Percentiles rank a stretch among this genome's conserved stretches.
Evolutionary conservation across 1,139 yeast species (phyloP).

Genomic region (Magnusiomyces clavatus): DNA sequence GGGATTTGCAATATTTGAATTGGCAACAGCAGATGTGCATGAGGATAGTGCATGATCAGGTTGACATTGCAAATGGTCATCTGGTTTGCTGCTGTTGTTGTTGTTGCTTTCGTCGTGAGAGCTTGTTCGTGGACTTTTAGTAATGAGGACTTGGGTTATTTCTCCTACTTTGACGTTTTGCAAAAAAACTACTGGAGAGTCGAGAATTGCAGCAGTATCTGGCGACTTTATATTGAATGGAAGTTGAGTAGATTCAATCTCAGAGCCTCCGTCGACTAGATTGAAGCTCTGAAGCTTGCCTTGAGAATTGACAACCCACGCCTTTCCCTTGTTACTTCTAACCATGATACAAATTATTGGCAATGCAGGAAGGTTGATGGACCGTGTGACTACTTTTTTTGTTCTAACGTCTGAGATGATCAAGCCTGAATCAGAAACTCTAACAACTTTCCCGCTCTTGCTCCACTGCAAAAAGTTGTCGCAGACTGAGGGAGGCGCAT

Average conservation of each 20-base stretch:
- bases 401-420: conserved; percentile 14
- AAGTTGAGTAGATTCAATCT: neutral
- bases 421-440: conserved; percentile 10
- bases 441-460: conserved; percentile 13
- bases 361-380: conserved; percentile 4
- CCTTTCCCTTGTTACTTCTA: conserved; percentile 10
- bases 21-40: neutral
- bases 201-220: conserved; percentile 8
- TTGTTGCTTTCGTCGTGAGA: neutral
- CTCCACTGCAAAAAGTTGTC: conserved; percentile 14
- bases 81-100: neutral
- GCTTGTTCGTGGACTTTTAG: neutral
- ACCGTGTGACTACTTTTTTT: conserved; percentile 9
- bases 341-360: conserved; percentile 9
- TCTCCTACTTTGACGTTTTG: conserved; percentile 7
- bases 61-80: neutral
- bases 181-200: conserved; percentile 13
- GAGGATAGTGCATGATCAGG: neutral
- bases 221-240: conserved; percentile 4
- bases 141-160: conserved; percentile 5
- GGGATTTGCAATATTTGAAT: neutral
- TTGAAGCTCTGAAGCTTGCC: conserved; percentile 6
- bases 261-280: conserved; percentile 8
- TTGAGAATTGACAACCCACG: conserved; percentile 8
- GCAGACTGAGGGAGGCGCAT: conserved; percentile 9